Conservation (phyloP, 1,284 basidiomycete species). For the Polyporus tsugae region DNA sequence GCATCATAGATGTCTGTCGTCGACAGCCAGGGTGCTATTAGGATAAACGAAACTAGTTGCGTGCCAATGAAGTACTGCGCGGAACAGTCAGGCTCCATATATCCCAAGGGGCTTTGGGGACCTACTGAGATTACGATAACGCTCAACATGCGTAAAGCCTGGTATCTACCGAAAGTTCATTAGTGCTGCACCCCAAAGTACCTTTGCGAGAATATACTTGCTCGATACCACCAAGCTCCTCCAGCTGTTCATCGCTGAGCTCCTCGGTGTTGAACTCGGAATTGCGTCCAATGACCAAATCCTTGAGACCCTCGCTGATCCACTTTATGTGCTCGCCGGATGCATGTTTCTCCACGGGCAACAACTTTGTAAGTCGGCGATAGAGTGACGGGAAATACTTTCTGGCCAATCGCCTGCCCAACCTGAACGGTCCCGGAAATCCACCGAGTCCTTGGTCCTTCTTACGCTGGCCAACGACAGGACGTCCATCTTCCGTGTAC, state of each 20-base stretch:
- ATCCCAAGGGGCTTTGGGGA: constrained; percentile 9
- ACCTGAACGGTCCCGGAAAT: constrained; percentile 53
- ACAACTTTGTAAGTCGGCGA: constrained; percentile 46
- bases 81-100: not conserved
- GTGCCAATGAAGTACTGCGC: constrained; percentile 57
- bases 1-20: constrained; percentile 51
- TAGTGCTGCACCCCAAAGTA: not conserved
- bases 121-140: constrained; percentile 56
- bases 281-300: constrained; percentile 71
- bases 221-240: constrained; percentile 86
- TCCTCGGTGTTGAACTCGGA: constrained; percentile 75
- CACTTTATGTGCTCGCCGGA: constrained; percentile 43
- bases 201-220: constrained; percentile 46
- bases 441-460: constrained; percentile 51
- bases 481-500: constrained; percentile 11
- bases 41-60: constrained; percentile 66
- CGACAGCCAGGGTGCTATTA: constrained; percentile 62
- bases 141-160: constrained; percentile 46
- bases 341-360: constrained; percentile 46
- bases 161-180: constrained; percentile 29
- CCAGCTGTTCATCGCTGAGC: constrained; percentile 75
- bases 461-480: constrained; percentile 32
- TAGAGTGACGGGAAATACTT: constrained; percentile 47
- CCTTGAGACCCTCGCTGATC: constrained; percentile 46
- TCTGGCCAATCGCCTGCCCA: constrained; percentile 44